Evolutionary conservation across 2,329 filamentous ascomycete species (phyloP).

Genomic region (Boeremia lycopersici): DNA sequence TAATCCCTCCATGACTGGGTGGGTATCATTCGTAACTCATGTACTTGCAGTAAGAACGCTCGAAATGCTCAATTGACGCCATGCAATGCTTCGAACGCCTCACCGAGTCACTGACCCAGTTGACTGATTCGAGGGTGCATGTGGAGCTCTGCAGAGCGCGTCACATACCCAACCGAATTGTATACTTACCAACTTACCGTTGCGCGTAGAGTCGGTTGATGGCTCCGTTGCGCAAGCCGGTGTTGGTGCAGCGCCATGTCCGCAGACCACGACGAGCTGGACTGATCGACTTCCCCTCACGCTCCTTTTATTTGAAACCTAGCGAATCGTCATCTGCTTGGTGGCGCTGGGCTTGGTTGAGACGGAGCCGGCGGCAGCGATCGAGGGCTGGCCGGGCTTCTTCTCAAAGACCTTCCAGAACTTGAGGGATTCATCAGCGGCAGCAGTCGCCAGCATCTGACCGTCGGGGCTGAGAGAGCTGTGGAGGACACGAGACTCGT

Average conservation of each 20-base stretch:
- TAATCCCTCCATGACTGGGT: constrained; percentile 16
- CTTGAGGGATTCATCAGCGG: constrained; percentile 95
- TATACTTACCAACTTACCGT: constrained; percentile 52
- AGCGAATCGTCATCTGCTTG: constrained; percentile 83
- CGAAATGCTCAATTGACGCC: constrained; percentile 18
- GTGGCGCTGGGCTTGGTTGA: constrained; percentile 79
- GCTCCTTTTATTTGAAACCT: constrained; percentile 17
- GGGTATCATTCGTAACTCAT: constrained; percentile 22
- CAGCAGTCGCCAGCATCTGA: constrained; percentile 95
- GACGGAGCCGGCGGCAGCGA: constrained; percentile 69
- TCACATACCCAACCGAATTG: constrained; percentile 50
- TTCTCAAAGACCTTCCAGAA: constrained; percentile 99
- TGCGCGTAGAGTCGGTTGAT: constrained; percentile 47
- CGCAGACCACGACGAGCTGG: constrained; percentile 9
- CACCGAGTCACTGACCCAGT: constrained; percentile 17
- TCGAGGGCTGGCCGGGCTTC: constrained; percentile 77
- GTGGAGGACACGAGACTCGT: constrained; percentile 95
- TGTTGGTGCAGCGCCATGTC: constrained; percentile 20
- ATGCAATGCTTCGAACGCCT: constrained; percentile 22
- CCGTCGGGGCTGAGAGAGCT: constrained; percentile 96
- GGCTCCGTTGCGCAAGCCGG: constrained; percentile 49
- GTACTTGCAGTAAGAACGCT: constrained; percentile 15
- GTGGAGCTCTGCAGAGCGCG: constrained; percentile 44
- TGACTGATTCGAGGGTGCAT: constrained; percentile 37
- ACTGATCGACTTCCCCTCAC: constrained; percentile 12